Conservation (phyloP, 78 protist genomes). For the Trichosphaerium sp. region DNA sequence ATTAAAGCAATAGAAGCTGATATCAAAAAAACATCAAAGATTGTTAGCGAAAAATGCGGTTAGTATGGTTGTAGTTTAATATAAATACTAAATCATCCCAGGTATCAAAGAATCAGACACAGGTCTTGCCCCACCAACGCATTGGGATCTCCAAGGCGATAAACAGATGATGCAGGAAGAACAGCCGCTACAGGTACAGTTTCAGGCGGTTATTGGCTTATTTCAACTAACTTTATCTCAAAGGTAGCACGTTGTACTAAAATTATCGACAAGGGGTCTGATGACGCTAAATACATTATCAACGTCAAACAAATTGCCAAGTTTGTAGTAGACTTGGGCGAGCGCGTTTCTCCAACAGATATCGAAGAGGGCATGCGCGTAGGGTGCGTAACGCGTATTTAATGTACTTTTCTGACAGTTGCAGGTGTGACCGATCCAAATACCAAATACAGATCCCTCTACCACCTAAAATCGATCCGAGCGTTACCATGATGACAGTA, state of each 20-base stretch:
- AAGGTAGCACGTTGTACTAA: slow-evolving; percentile 96
- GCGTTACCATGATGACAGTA: slow-evolving; percentile 98
- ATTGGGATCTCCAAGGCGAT: slow-evolving; percentile 96
- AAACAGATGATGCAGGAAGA: slow-evolving; percentile 77
- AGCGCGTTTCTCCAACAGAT: slow-evolving; percentile 93
- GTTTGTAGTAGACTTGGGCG: slow-evolving; percentile 98
- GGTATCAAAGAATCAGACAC: slow-evolving; percentile 97
- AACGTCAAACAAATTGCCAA: slow-evolving; percentile 91
- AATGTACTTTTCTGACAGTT: not conserved
- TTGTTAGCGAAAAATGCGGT: slow-evolving; percentile 51
- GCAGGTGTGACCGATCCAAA: slow-evolving; percentile 84
- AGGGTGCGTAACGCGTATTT: slow-evolving; percentile 49
- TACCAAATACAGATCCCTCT: slow-evolving; percentile 97
- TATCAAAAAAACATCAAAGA: slow-evolving; percentile 47
- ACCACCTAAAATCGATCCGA: slow-evolving; percentile 99
- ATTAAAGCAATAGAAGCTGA: slow-evolving; percentile 67
- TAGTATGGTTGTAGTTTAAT: not conserved
- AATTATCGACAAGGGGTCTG: slow-evolving; percentile 78
- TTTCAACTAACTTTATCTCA: not conserved
- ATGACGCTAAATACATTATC: slow-evolving; percentile 88
- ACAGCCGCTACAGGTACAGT: slow-evolving; percentile 78
- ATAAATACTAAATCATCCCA: not conserved
- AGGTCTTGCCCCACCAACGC: slow-evolving; percentile 92
- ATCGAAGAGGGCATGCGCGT: slow-evolving; percentile 99
- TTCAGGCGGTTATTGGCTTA: not conserved